Evolutionary conservation across 2,329 filamentous ascomycete species (phyloP), one percentile per base, ranked within the genome.

Genomic region (Clonostachys sp.): DNA sequence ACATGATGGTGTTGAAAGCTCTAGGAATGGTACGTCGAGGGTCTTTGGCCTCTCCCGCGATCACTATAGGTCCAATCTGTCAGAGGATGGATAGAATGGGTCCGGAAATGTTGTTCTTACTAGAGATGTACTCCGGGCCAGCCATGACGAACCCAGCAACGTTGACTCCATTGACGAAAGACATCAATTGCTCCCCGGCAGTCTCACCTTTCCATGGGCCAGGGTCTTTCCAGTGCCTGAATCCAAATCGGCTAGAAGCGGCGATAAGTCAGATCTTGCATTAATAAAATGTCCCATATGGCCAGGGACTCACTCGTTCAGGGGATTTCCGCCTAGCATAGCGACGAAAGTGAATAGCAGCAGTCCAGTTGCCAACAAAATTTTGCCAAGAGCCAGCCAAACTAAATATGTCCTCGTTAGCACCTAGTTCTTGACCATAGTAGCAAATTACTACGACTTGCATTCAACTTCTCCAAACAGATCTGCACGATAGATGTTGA

Each of bases 1-100:
- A 86, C 65, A 88, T 88, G 7, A 89, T 84, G 1, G 82, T 84
- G 57, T 87, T 88, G 68, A 81, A 89, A 1, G 86, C 86, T 42
- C 34, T 39, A 3, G 40, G 38, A 30, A 41, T 13, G 3, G 17
- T 33, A 5, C 18, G 38, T 13, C 24, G 38, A 16, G n/a, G 84
- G 51, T 84, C 80, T 20, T 39, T 45, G 4, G 44, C 56, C 59
- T 85, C 81, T 36, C 81, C 83, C 17, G 85, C 81, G 0, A 83
- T 85, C 46, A 74, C 20, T 34, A 5, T 33, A 41, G n/a, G 12
- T 24, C n/a, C 20, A 9, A 13, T 9, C 3, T 47, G 39, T 30
- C 13, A 18, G 17, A 17, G 7, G 13, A 6, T 34, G n/a, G 12
- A 13, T 34, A 10, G 42, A 41, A 17, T 40, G 39, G 18, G 18